Conservation (phyloP, 768 basidiomycete genomes). For the Calocybe gangraenosa region DNA sequence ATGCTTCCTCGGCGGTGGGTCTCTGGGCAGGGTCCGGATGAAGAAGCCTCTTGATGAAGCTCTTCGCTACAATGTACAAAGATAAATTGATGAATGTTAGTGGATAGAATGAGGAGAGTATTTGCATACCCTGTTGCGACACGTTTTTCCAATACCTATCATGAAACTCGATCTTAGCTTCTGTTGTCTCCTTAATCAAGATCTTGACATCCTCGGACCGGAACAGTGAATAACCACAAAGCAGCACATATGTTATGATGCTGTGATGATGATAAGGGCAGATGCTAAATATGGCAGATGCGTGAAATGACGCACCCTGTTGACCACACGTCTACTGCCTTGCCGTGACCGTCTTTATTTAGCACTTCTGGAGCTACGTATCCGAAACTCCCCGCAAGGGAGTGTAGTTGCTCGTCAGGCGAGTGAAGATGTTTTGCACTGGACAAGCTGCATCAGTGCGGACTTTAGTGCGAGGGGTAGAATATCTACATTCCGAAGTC, state of each 20-base stretch:
- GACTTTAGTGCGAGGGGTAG: neutral
- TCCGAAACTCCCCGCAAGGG: constrained; percentile 78
- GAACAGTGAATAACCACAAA: constrained; percentile 96
- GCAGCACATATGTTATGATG: constrained; percentile 90
- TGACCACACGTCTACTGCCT: constrained; percentile 92
- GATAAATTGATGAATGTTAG: neutral
- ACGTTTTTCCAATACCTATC: constrained; percentile 94
- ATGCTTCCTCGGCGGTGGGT: constrained; percentile 70
- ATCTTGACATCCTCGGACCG: constrained; percentile 74
- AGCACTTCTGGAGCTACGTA: constrained; percentile 92
- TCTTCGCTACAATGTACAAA: constrained; percentile 56
- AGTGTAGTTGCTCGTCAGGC: constrained; percentile 64
- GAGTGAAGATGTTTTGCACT: constrained; percentile 83
- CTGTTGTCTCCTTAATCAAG: constrained; percentile 80
- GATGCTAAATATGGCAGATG: constrained; percentile 1
- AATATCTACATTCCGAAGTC: constrained; percentile 90
- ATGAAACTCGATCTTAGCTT: constrained; percentile 86
- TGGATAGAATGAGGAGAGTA: neutral
- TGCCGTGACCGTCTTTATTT: constrained; percentile 79
- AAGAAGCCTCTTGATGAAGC: constrained; percentile 72
- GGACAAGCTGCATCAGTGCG: neutral
- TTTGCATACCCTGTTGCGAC: constrained; percentile 58
- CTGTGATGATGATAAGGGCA: constrained; percentile 33
- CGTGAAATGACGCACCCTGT: constrained; percentile 57
- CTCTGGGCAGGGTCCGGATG: constrained; percentile 67